Evolutionary conservation across 371 early-diverging fungal species (phyloP).

Genomic region (Actinomucor elegans): DNA sequence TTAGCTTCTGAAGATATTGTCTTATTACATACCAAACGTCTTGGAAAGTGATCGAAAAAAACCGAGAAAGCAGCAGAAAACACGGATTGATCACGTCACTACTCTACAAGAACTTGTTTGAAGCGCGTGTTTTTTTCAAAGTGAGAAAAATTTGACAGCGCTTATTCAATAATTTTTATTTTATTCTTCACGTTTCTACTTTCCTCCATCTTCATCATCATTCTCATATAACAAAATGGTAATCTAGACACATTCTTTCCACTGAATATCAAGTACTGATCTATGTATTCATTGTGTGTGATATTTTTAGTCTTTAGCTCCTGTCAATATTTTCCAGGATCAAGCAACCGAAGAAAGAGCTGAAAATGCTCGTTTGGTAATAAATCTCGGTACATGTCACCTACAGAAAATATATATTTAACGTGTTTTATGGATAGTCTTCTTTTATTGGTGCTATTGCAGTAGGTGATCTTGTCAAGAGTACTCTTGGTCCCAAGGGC

Average conservation of each 20-base stretch:
- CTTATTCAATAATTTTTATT: neutral
- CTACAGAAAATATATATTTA: too few species aligned
- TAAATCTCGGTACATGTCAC: too few species aligned
- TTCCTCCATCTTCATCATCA: neutral
- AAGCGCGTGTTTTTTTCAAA: neutral
- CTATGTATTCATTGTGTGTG: too few species aligned
- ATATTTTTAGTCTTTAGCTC: constrained; percentile 58
- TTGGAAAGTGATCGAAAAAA: too few species aligned
- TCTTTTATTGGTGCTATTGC: constrained; percentile 94
- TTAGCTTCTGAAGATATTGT: too few species aligned
- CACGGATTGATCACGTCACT: neutral
- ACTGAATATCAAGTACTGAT: neutral
- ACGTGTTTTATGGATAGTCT: constrained; percentile 61
- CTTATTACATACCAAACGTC: too few species aligned
- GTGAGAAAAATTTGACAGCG: constrained; percentile 6
- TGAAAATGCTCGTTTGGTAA: constrained; percentile 96
- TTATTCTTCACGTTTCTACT: neutral
- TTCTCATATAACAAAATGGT: constrained; percentile 3
- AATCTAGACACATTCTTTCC: neutral
- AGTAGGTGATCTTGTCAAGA: constrained; percentile 97
- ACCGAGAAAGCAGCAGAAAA: too few species aligned
- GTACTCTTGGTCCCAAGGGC: constrained; percentile 85
- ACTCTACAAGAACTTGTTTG: neutral
- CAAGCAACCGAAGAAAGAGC: constrained; percentile 95
- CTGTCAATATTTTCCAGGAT: constrained; percentile 87